A percentile compares a stretch with the other conserved stretches of the same genome.
Evolutionary conservation across 352 stramenopile genomes (phyloP).

Genomic region (Phytophthora quininea): DNA sequence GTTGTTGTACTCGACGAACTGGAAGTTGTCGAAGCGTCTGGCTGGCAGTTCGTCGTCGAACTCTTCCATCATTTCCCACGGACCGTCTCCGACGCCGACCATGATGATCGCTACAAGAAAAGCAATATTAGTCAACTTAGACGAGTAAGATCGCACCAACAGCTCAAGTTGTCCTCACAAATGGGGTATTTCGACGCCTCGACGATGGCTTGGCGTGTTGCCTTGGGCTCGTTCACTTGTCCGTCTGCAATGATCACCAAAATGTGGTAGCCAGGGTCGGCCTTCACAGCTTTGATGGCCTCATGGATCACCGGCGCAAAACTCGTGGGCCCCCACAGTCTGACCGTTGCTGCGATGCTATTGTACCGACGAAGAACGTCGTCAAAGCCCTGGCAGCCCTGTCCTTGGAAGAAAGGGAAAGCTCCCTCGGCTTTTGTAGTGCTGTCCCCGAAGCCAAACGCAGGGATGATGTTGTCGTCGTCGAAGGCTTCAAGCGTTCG

Average conservation of each 20-base stretch:
- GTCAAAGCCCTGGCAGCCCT: slow-evolving; percentile 53
- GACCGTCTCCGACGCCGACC: slow-evolving; percentile 77
- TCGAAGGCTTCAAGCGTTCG: slow-evolving; percentile 72
- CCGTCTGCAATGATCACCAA: slow-evolving; percentile 80
- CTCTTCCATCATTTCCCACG: slow-evolving; percentile 82
- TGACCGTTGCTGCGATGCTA: slow-evolving; percentile 52
- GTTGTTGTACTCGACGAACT: slow-evolving; percentile 77
- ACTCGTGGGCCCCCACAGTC: slow-evolving; percentile 71
- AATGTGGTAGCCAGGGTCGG: slow-evolving; percentile 70
- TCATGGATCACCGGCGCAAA: slow-evolving; percentile 70
- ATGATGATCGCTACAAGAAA: slow-evolving; percentile 41
- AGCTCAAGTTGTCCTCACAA: slow-evolving; percentile 32
- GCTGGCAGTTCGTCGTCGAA: slow-evolving; percentile 71
- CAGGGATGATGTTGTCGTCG: slow-evolving; percentile 82
- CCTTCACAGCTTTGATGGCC: slow-evolving; percentile 53
- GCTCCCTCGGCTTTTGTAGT: slow-evolving; percentile 49
- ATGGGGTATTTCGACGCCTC: slow-evolving; percentile 77
- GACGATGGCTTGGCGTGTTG: slow-evolving; percentile 69
- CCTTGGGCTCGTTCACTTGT: slow-evolving; percentile 70
- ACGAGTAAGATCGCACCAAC: background rate
- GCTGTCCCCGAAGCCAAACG: slow-evolving; percentile 70
- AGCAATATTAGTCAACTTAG: background rate
- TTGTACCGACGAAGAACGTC: slow-evolving; percentile 71
- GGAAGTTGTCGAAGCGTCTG: slow-evolving; percentile 78
- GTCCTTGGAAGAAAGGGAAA: slow-evolving; percentile 47